phyloP scores from a whole-genome alignment of 805 yeast genomes.

The Candida boleticola region DNA sequence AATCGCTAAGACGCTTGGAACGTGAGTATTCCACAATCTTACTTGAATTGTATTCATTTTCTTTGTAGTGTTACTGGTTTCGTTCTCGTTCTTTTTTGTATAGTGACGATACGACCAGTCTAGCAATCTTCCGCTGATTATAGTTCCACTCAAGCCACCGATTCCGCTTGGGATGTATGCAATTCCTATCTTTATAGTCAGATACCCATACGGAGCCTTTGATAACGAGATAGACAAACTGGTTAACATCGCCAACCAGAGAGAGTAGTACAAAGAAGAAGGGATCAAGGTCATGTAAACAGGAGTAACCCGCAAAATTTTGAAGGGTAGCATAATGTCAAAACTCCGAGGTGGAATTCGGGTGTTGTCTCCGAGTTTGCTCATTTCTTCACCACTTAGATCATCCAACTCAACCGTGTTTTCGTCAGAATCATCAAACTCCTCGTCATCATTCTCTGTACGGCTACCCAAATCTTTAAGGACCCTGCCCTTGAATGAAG shows the following conservation, averaged over 20 bases:
- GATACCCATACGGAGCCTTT: conserved; percentile 44
- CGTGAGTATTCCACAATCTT: too few relatives aligned
- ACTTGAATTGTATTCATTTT: too few relatives aligned
- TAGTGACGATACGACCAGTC: too few relatives aligned
- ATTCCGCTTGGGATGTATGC: conserved; percentile 70
- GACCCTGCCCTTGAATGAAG: too few relatives aligned
- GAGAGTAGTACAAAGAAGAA: conserved; percentile 56
- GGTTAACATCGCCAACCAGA: conserved; percentile 65
- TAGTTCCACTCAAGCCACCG: conserved; percentile 59
- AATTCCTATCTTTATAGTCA: conserved; percentile 56
- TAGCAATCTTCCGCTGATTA: conserved; percentile 53
- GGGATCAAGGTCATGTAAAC: conserved; percentile 51
- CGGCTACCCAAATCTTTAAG: too few relatives aligned
- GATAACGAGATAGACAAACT: conserved; percentile 55
- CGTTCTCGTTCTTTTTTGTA: too few relatives aligned
- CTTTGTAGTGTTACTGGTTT: too few relatives aligned
- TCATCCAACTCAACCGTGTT: too few relatives aligned
- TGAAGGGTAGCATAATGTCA: conserved; percentile 31
- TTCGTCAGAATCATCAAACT: conserved; percentile 26
- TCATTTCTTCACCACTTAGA: too few relatives aligned
- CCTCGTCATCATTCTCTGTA: conserved; percentile 25
- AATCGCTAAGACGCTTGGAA: too few relatives aligned
- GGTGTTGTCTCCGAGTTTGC: too few relatives aligned
- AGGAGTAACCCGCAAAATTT: conserved; percentile 39
- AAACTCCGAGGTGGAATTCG: conserved; percentile 8